phyloP scores from a whole-genome alignment of 2,329 filamentous ascomycete genomes.

The Neurospora sp. region DNA sequence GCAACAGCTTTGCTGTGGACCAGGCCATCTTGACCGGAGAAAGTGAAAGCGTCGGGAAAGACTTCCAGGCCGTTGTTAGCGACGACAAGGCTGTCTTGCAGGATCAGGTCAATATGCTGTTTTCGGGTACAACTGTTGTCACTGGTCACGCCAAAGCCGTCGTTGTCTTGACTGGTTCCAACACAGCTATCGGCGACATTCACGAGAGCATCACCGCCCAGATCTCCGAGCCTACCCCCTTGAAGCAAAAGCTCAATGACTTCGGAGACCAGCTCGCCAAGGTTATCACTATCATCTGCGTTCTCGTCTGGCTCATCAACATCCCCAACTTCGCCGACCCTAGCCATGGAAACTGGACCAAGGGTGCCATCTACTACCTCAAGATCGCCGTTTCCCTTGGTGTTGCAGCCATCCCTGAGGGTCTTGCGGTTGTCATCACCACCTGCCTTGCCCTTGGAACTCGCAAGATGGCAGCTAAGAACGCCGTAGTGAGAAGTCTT shows the following conservation, averaged over 20 bases:
- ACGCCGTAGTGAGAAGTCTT: conserved; percentile 89
- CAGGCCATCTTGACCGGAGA: conserved; percentile 96
- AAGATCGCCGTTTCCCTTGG: conserved; percentile 98
- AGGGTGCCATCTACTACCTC: conserved; percentile 97
- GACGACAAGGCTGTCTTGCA: conserved; percentile 88
- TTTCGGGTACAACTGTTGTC: conserved; percentile 95
- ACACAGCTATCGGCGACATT: conserved; percentile 94
- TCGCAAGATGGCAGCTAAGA: conserved; percentile 97
- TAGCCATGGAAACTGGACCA: conserved; percentile 84
- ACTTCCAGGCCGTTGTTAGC: conserved; percentile 52
- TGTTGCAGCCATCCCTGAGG: conserved; percentile 95
- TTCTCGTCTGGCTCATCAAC: conserved; percentile 97
- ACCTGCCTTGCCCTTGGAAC: conserved; percentile 94
- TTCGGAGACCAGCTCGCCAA: conserved; percentile 95
- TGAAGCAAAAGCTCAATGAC: conserved; percentile 98
- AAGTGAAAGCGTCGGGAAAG: conserved; percentile 93
- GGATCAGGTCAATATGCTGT: conserved; percentile 95
- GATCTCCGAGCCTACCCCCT: conserved; percentile 90
- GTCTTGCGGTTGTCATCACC: conserved; percentile 96
- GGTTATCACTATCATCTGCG: conserved; percentile 94
- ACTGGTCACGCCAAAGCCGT: conserved; percentile 86
- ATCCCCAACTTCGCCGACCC: conserved; percentile 95
- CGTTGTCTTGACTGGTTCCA: conserved; percentile 80
- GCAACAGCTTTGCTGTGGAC: conserved; percentile 95
- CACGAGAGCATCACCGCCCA: conserved; percentile 97